Conservation (phyloP, 495 filamentous ascomycete genomes). For the Aspergillus bridgeri region DNA sequence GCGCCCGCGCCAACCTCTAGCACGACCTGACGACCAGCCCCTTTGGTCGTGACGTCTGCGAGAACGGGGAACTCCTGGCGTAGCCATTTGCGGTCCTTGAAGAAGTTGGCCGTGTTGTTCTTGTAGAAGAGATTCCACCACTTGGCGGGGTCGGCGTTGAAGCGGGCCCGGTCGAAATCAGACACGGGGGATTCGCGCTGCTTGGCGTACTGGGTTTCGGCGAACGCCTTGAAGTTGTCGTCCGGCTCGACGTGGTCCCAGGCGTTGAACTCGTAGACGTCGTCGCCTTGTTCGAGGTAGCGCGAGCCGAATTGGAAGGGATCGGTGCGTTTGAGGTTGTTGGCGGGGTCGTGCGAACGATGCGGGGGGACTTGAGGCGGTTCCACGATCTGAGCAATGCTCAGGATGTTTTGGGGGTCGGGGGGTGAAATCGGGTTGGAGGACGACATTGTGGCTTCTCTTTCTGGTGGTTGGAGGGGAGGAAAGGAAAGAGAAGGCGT, state of each 20-base stretch:
- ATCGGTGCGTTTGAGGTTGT: slow-evolving; percentile 72
- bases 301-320: slow-evolving; percentile 96
- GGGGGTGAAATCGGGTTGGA: slow-evolving; percentile 13
- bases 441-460: slow-evolving; percentile 2
- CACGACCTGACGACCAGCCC: slow-evolving; percentile 58
- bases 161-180: slow-evolving; percentile 80
- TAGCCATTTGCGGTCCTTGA: slow-evolving; percentile 97
- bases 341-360: slow-evolving; percentile 51
- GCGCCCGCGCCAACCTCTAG: slow-evolving; percentile 94
- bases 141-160: slow-evolving; percentile 84
- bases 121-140: slow-evolving; percentile 98
- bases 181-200: slow-evolving; percentile 81
- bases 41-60: slow-evolving; percentile 59
- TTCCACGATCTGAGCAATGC: slow-evolving; percentile 43
- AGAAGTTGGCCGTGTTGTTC: slow-evolving; percentile 93
- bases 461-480: neutral
- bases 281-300: slow-evolving; percentile 71
- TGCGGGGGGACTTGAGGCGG: slow-evolving; percentile 40
- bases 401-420: slow-evolving; percentile 20
- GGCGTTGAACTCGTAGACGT: slow-evolving; percentile 94
- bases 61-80: slow-evolving; percentile 91
- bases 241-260: slow-evolving; percentile 96
- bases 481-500: neutral
- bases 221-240: slow-evolving; percentile 74
- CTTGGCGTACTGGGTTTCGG: slow-evolving; percentile 72